phyloP scores from a whole-genome alignment of 1,284 basidiomycete genomes.

The Schizophyllum amplum region DNA sequence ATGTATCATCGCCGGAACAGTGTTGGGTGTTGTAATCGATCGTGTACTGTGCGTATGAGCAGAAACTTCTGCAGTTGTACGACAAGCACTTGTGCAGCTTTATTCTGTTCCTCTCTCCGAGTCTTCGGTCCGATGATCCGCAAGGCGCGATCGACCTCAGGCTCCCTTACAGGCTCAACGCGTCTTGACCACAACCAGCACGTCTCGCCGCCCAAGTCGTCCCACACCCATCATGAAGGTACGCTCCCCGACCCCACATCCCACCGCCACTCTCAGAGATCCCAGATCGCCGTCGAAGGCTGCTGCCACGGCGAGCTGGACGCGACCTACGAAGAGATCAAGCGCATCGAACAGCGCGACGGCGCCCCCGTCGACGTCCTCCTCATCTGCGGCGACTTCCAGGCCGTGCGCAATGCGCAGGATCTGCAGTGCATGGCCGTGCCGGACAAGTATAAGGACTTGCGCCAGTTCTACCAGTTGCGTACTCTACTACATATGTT shows the following conservation, averaged over 20 bases:
- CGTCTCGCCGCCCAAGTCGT: neutral
- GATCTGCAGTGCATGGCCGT: slow-evolving; percentile 91
- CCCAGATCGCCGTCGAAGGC: slow-evolving; percentile 84
- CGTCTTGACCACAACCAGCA: neutral
- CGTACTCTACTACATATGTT: too few relatives aligned
- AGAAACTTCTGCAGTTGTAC: too few relatives aligned
- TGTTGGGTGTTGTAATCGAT: too few relatives aligned
- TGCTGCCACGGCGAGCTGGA: slow-evolving; percentile 92
- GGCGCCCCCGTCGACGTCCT: slow-evolving; percentile 74
- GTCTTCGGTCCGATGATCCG: too few relatives aligned
- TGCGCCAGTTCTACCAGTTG: slow-evolving; percentile 85
- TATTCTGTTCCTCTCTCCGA: too few relatives aligned
- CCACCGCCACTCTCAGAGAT: neutral
- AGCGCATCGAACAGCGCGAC: slow-evolving; percentile 51
- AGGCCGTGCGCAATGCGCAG: slow-evolving; percentile 80
- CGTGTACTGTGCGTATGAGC: too few relatives aligned
- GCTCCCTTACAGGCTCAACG: too few relatives aligned
- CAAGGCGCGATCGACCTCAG: neutral
- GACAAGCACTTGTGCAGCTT: too few relatives aligned
- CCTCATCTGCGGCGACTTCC: slow-evolving; percentile 93
- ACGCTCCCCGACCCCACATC: too few relatives aligned
- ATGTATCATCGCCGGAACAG: too few relatives aligned
- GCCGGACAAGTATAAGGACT: slow-evolving; percentile 79
- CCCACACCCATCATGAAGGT: neutral
- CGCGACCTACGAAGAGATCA: slow-evolving; percentile 79